Percentiles rank a stretch among this genome's conserved stretches.
These are phyloP conservation scores for Salvia miltiorrhiza DNA, from an alignment of 257 asterid species.

Conservation along the genomic window DNA sequence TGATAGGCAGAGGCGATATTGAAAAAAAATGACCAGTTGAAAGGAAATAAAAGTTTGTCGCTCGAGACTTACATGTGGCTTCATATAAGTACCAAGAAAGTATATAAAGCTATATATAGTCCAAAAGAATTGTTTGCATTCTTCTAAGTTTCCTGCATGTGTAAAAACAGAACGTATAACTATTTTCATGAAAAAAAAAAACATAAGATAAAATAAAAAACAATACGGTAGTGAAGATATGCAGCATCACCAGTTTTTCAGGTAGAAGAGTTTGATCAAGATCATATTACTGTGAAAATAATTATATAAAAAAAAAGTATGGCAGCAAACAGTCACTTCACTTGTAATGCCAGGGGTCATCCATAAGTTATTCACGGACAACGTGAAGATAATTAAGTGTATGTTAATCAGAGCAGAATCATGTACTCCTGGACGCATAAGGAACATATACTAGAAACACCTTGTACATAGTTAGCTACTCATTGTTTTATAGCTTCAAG, in stretches of 20 bases:
- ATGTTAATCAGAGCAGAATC: too few species aligned
- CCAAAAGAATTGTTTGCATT: conserved; percentile 67
- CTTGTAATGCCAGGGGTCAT: too few species aligned
- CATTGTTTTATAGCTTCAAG: too few species aligned
- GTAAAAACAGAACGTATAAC: conserved; percentile 19
- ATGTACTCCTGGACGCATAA: too few species aligned
- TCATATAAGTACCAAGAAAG: conserved; percentile 80
- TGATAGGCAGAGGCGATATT: background rate
- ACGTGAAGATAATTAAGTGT: too few species aligned
- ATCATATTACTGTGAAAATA: too few species aligned
- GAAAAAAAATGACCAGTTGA: background rate
- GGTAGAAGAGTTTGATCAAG: background rate
- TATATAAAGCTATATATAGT: conserved; percentile 55
- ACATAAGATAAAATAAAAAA: background rate
- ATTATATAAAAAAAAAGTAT: too few species aligned
- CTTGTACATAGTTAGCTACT: too few species aligned
- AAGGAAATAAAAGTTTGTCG: conserved; percentile 8
- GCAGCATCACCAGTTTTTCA: background rate
- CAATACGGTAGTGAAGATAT: background rate
- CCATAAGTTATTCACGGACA: too few species aligned
- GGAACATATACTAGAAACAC: too few species aligned
- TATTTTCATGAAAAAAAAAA: conserved; percentile 14
- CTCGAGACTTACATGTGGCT: conserved; percentile 64
- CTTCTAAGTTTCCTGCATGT: conserved; percentile 74
- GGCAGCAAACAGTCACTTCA: too few species aligned